Conservation (phyloP, 2,329 filamentous ascomycete genomes). For the Neurospora sp. region DNA sequence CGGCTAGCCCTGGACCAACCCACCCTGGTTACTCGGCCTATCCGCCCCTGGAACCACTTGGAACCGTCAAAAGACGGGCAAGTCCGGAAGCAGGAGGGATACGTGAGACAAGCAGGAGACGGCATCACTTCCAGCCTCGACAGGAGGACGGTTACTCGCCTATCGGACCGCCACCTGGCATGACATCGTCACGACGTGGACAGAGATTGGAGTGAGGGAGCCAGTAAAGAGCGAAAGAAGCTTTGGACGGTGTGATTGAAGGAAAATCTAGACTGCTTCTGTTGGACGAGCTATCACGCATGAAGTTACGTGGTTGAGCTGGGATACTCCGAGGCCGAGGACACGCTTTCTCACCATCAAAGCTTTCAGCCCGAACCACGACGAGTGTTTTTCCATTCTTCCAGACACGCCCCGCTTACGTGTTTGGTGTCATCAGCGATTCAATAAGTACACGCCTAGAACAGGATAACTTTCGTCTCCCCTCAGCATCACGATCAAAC, state of each 20-base stretch:
- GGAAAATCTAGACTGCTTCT: neutral
- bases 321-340: neutral
- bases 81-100: slow-evolving; percentile 35
- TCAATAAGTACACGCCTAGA: neutral
- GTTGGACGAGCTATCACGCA: neutral
- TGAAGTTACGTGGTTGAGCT: neutral
- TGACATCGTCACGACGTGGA: neutral
- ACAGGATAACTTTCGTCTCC: neutral
- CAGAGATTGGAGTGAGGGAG: neutral
- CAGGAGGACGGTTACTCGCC: slow-evolving; percentile 11
- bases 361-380: neutral
- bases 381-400: neutral
- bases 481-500: neutral
- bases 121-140: slow-evolving; percentile 25
- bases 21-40: slow-evolving; percentile 27
- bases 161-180: neutral
- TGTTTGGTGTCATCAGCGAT: neutral
- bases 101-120: slow-evolving; percentile 36
- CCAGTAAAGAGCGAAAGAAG: neutral
- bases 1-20: slow-evolving; percentile 33
- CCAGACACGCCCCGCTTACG: neutral
- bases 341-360: neutral
- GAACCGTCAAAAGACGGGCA: slow-evolving; percentile 38
- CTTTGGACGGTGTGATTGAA: neutral
- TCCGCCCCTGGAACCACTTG: slow-evolving; percentile 26